These are phyloP conservation scores for Erysimum pusillum DNA, from an alignment of 441 rosid genomes.

Conservation along the genomic window DNA sequence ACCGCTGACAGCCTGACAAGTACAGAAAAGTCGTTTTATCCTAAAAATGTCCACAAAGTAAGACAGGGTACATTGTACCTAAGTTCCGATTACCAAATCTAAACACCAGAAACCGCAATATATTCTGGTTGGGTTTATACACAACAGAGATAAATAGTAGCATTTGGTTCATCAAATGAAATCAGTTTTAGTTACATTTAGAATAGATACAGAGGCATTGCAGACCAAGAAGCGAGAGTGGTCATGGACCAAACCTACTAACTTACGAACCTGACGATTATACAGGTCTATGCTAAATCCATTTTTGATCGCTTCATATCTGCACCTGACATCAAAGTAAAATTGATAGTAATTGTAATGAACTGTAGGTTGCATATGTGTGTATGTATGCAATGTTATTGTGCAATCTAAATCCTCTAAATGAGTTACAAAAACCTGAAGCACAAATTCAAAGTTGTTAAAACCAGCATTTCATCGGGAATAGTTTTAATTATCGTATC, in stretches of 20 bases:
- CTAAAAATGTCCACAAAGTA: no score
- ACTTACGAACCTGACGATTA: not conserved
- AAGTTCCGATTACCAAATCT: slow-evolving; percentile 12
- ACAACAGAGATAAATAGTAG: slow-evolving; percentile 22
- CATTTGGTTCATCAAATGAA: slow-evolving; percentile 16
- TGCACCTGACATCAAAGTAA: slow-evolving; percentile 33
- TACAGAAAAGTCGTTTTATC: no score
- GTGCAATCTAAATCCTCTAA: not conserved
- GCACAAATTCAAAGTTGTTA: not conserved
- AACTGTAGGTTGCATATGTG: not conserved
- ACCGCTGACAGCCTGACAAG: no score
- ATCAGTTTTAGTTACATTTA: slow-evolving; percentile 32
- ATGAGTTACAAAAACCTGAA: not conserved
- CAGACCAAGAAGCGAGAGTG: slow-evolving; percentile 3
- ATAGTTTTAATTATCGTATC: not conserved
- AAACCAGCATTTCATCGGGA: not conserved
- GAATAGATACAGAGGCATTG: slow-evolving; percentile 33
- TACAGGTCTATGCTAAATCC: slow-evolving; percentile 28
- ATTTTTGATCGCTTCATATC: slow-evolving; percentile 21
- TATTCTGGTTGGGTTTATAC: slow-evolving; percentile 31
- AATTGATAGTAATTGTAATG: not conserved
- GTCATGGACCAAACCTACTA: slow-evolving; percentile 21
- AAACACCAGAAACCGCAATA: slow-evolving; percentile 28
- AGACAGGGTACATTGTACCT: not conserved
- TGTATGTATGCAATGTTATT: not conserved